These are phyloP conservation scores for Saccharomycopsis olivae DNA, from an alignment of 805 yeast species.

Conservation along the genomic window DNA sequence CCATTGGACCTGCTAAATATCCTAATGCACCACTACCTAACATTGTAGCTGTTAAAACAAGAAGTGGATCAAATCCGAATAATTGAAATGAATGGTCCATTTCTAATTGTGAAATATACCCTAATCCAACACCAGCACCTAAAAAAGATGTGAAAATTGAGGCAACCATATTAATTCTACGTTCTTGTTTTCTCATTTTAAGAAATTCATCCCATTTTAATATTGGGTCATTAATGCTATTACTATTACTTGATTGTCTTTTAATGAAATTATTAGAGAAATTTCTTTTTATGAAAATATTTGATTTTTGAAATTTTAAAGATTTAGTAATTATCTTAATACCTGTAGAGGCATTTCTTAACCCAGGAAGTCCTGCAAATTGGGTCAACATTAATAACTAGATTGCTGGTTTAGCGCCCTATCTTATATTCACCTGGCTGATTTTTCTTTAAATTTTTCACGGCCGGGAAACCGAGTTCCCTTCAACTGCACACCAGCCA, in stretches of 20 bases:
- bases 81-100: conserved; percentile 81
- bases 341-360: background rate
- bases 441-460: too few relatives aligned
- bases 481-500: too few relatives aligned
- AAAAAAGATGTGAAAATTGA: conserved; percentile 57
- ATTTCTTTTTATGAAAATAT: background rate
- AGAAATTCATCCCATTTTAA: conserved; percentile 69
- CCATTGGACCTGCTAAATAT: conserved; percentile 68
- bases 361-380: too few relatives aligned
- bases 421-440: too few relatives aligned
- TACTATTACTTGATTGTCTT: background rate
- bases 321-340: too few relatives aligned
- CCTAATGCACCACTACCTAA: conserved; percentile 68
- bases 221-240: background rate
- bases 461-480: too few relatives aligned
- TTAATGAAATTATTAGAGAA: too few relatives aligned
- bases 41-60: conserved; percentile 67
- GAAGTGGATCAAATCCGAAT: conserved; percentile 83
- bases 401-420: too few relatives aligned
- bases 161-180: conserved; percentile 54
- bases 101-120: conserved; percentile 62
- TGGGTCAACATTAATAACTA: too few relatives aligned
- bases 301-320: background rate
- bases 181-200: conserved; percentile 61
- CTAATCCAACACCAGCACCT: conserved; percentile 63